Percentiles rank a stretch among this genome's conserved stretches.
These are phyloP conservation scores for Scutellaria baicalensis DNA, from an alignment of 257 asterid genomes.

Conservation along the genomic window DNA sequence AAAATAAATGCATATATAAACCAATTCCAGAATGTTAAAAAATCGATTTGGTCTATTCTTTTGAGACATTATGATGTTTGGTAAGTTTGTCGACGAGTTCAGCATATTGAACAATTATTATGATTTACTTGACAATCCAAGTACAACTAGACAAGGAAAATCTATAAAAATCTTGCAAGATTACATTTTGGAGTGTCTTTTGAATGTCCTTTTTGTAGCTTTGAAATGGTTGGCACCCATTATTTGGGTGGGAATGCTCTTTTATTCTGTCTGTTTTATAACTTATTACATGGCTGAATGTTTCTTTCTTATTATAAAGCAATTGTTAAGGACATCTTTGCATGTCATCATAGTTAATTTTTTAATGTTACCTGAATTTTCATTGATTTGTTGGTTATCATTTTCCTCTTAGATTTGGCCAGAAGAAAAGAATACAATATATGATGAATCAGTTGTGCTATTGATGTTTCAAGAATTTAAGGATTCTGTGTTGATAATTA, in stretches of 20 bases:
- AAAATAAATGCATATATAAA: neutral
- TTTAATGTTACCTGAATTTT: neutral
- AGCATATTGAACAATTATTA: neutral
- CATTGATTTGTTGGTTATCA: neutral
- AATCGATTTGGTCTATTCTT: neutral
- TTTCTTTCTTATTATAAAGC: neutral
- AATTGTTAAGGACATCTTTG: neutral
- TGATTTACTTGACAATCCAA: neutral
- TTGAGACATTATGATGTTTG: neutral
- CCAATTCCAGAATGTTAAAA: neutral
- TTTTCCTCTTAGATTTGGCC: conserved; percentile 4
- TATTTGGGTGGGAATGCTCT: neutral
- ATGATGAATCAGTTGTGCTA: neutral
- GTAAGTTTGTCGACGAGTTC: neutral
- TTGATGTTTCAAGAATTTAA: neutral
- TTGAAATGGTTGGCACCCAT: neutral
- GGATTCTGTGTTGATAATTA: neutral
- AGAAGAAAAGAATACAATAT: neutral
- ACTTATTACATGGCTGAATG: neutral
- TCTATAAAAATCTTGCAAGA: neutral
- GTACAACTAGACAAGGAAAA: neutral
- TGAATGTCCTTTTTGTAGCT: neutral
- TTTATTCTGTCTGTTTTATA: no score
- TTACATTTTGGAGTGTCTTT: neutral
- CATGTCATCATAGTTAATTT: neutral